phyloP scores from a whole-genome alignment of 2,329 filamentous ascomycete genomes.

The Huntiella bhutanensis region DNA sequence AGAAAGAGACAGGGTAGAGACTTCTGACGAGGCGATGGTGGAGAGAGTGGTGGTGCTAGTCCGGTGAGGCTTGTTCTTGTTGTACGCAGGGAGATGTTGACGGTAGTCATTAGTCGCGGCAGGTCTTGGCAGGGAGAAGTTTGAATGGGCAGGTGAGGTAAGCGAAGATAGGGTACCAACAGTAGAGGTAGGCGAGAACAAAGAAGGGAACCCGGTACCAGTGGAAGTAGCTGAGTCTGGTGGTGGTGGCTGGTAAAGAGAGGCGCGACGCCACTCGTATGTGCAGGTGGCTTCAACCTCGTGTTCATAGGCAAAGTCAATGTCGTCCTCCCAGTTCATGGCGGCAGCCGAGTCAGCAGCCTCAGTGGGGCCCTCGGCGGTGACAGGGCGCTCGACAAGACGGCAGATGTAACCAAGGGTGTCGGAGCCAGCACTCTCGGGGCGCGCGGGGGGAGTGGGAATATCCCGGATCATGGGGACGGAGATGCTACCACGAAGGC shows the following conservation, averaged over 20 bases:
- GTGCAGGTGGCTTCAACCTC: constrained; percentile 48
- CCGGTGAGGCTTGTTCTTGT: constrained; percentile 21
- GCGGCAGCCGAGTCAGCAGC: constrained; percentile 19
- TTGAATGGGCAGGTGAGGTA: constrained; percentile 20
- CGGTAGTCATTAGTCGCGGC: constrained; percentile 38
- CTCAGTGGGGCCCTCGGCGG: constrained; percentile 17
- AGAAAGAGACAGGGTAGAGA: constrained; percentile 20
- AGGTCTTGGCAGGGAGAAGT: constrained; percentile 32
- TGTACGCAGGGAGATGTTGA: constrained; percentile 14
- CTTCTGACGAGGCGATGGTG: constrained; percentile 18
- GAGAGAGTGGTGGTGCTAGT: constrained; percentile 25
- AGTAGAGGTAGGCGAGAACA: constrained; percentile 19
- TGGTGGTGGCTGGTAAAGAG: constrained; percentile 22
- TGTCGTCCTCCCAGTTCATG: constrained; percentile 45
- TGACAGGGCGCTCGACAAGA: constrained; percentile 15
- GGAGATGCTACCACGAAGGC: constrained; percentile 35
- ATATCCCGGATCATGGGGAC: constrained; percentile 24
- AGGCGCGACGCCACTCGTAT: constrained; percentile 44
- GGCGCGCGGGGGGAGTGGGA: constrained; percentile 24
- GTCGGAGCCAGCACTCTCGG: constrained; percentile 31
- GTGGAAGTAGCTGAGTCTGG: constrained; percentile 14
- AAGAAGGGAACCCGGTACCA: constrained; percentile 21
- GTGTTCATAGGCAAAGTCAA: constrained; percentile 53
- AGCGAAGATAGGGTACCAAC: constrained; percentile 29
- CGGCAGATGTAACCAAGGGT: constrained; percentile 24